Base-by-base conservation (phyloP, 306 rosid genomes). In the Mimosa pudica region DNA sequence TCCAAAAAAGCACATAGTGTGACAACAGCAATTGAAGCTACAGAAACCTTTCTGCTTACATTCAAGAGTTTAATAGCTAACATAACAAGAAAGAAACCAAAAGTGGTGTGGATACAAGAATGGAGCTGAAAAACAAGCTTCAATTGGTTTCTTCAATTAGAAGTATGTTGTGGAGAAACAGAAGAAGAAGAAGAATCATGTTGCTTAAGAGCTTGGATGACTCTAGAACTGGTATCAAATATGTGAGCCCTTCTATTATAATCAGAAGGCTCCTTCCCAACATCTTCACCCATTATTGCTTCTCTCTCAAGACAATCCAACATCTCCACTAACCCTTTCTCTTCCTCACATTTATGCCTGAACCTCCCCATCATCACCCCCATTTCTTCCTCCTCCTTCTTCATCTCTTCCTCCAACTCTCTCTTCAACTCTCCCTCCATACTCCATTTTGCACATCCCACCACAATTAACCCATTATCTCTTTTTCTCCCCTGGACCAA, bases 251-350 rank as follows among this genome's bases (percentile, higher is more conserved):
- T 92, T 36, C 97, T 58, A 42, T 87, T 87, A 58, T 94, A 92
- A 86, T 94, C 96, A 36, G 33, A 66, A 14, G 97, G 91, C 14
- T 90, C 91, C 62, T 83, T 90, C 3, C 98, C 98, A 35, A 82
- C 85, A 73, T 92, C 97, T 49, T 88, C 97, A 36, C 97, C 97
- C 97, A 94, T 92, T 9, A 94, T 89, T 32, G 98, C 98, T 81
- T 92, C 96, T 49, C 72, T 78, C 77, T 90, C 98, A 85, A 94
- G 77, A 85, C 93, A 92, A 79, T 90, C 96, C 71, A 94, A 77
- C 54, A 89, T 11, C 71, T 94, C 94, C 82, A 89, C 90, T 45
- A 80, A 60, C 9, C 86, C 94, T 10, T 79, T 63, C 64, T 74
- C 60, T 75, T 75, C 94, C 60, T 87, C 90, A 75, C 92, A 92